A percentile compares a stretch with the other conserved stretches of the same genome.
These are phyloP conservation scores for Coniochaeta ligniaria DNA, from an alignment of 2,329 filamentous ascomycete genomes.

Conservation along the genomic window DNA sequence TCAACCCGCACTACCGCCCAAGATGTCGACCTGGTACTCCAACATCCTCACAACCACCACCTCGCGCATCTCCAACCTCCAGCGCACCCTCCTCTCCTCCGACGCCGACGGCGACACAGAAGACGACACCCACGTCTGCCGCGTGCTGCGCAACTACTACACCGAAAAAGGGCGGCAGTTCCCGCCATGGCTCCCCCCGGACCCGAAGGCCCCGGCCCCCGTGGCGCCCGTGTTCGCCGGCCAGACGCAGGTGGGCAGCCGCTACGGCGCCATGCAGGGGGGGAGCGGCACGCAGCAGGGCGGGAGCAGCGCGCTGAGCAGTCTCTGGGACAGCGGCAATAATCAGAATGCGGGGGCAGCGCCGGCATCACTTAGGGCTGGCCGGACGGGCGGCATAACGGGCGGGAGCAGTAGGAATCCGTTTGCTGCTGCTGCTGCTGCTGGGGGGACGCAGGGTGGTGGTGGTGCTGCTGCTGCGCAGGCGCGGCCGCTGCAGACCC, in stretches of 20 bases:
- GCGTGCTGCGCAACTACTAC: conserved; percentile 90
- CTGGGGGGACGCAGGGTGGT: conserved; percentile 5
- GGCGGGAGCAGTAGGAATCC: conserved; percentile 18
- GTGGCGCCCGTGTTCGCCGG: conserved; percentile 43
- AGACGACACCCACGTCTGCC: conserved; percentile 91
- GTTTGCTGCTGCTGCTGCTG: conserved; percentile 10
- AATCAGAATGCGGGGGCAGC: conserved; percentile 3
- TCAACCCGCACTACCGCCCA: not conserved
- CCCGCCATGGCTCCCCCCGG: conserved; percentile 81
- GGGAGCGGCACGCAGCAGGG: conserved; percentile 7
- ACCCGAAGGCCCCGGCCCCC: conserved; percentile 67
- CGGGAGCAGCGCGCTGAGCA: conserved; percentile 38
- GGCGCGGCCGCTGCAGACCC: conserved; percentile 61
- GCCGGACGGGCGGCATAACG: conserved; percentile 10
- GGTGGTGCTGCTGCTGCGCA: conserved; percentile 27
- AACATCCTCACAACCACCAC: conserved; percentile 61
- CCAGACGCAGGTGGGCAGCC: conserved; percentile 41
- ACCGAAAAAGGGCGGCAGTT: conserved; percentile 75
- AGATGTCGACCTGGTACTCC: conserved; percentile 76
- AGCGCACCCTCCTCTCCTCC: conserved; percentile 60
- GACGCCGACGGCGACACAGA: conserved; percentile 67
- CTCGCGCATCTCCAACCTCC: conserved; percentile 57
- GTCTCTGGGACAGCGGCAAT: conserved; percentile 45
- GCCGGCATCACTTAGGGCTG: conserved; percentile 29
- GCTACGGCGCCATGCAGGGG: conserved; percentile 39